Percentiles rank a stretch among this genome's conserved stretches.
phyloP scores from a whole-genome alignment of 352 stramenopile species.

The Globisporangium alternatum region DNA sequence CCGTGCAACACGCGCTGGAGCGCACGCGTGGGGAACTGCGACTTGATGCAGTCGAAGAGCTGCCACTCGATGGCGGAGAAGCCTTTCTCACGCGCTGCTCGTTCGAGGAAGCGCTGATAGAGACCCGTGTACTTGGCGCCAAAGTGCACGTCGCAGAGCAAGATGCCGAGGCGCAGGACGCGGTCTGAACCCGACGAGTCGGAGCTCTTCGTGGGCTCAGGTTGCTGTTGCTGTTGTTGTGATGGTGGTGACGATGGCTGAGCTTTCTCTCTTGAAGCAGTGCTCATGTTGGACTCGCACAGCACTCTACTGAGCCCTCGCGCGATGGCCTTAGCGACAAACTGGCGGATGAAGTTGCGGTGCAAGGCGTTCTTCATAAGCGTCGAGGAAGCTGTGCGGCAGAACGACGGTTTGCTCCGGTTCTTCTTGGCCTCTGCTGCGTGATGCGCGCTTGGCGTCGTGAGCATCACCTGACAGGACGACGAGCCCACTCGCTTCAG shows the following conservation, averaged over 20 bases:
- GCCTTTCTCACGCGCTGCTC: slow-evolving; percentile 21
- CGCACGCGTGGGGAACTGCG: slow-evolving; percentile 29
- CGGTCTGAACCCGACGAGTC: neutral
- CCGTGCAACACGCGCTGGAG: slow-evolving; percentile 26
- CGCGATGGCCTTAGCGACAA: slow-evolving; percentile 28
- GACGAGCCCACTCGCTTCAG: neutral
- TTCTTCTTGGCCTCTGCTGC: neutral
- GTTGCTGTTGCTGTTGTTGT: slow-evolving; percentile 9
- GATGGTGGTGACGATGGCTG: neutral
- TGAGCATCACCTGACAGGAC: neutral
- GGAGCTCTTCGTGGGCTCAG: neutral
- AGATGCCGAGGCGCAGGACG: slow-evolving; percentile 28
- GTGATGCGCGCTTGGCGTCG: neutral
- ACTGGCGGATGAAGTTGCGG: slow-evolving; percentile 28
- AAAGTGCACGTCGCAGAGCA: slow-evolving; percentile 43
- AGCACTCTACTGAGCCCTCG: slow-evolving; percentile 32
- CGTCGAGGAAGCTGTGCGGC: slow-evolving; percentile 1
- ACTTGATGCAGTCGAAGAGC: slow-evolving; percentile 38
- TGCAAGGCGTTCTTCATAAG: slow-evolving; percentile 18
- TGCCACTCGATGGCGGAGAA: slow-evolving; percentile 28
- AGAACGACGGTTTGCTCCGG: neutral
- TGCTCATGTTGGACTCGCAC: slow-evolving; percentile 33
- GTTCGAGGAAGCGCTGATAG: slow-evolving; percentile 38
- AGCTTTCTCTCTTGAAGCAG: neutral
- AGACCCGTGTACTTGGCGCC: slow-evolving; percentile 34